Percentiles rank a stretch among this genome's conserved stretches.
These are phyloP conservation scores for Rhizomucor miehei DNA, from an alignment of 371 early-diverging fungal genomes.

Conservation along the genomic window DNA sequence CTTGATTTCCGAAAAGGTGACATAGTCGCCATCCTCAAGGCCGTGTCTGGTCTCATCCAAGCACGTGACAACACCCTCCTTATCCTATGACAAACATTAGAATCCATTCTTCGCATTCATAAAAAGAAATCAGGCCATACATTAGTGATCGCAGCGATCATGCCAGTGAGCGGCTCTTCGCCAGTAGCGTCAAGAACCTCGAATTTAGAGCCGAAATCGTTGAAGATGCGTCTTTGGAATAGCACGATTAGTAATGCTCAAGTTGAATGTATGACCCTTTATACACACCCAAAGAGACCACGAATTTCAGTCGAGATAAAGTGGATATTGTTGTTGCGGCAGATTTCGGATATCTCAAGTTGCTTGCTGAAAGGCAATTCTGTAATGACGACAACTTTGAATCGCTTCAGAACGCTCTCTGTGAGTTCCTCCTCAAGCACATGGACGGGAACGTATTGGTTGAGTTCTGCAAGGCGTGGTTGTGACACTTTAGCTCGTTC, in stretches of 20 bases:
- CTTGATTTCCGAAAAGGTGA: constrained; percentile 90
- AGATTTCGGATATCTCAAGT: constrained; percentile 87
- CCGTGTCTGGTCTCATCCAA: constrained; percentile 97
- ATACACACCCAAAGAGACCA: constrained; percentile 91
- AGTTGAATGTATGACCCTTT: not conserved
- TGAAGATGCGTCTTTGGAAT: constrained; percentile 75
- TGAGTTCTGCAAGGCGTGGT: constrained; percentile 92
- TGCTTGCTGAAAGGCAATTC: constrained; percentile 75
- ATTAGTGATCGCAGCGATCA: constrained; percentile 87
- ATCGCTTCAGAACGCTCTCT: constrained; percentile 66
- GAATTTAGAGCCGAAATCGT: constrained; percentile 96
- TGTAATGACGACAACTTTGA: constrained; percentile 90
- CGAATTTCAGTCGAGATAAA: constrained; percentile 93
- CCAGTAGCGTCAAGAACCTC: constrained; percentile 92
- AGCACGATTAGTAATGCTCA: not conserved
- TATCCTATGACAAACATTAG: constrained; percentile 45
- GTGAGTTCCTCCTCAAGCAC: constrained; percentile 79
- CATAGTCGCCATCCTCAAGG: constrained; percentile 94
- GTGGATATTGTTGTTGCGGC: constrained; percentile 81
- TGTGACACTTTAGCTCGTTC: constrained; percentile 80
- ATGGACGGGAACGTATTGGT: constrained; percentile 95
- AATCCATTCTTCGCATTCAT: not conserved
- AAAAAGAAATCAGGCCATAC: constrained; percentile 25
- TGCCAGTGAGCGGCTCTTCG: constrained; percentile 91
- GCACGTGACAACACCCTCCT: constrained; percentile 91